Conservation (phyloP, 305 asterid species). For the Fraxinus greggii region DNA sequence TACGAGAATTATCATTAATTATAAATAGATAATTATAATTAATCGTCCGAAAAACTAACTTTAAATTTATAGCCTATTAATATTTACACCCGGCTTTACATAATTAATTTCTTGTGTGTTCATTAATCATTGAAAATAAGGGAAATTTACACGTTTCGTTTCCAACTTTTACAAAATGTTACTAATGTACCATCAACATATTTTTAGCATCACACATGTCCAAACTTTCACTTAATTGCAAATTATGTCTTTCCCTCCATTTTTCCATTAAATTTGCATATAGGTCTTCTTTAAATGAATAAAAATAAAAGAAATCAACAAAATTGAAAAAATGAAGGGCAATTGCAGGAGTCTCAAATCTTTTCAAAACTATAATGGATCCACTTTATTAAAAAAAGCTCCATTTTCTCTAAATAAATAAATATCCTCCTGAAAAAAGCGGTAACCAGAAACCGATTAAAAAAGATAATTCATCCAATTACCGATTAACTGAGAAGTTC, state of each 20-base stretch:
- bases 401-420: neutral
- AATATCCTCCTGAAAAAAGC: neutral
- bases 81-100: neutral
- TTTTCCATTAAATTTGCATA: neutral
- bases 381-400: neutral
- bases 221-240: no score
- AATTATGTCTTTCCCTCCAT: neutral
- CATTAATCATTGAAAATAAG: neutral
- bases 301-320: no score
- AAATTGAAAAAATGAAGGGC: neutral
- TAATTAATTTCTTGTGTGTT: neutral
- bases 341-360: no score
- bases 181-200: neutral
- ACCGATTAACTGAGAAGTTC: neutral
- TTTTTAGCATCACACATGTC: neutral
- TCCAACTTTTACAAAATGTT: neutral
- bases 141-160: neutral
- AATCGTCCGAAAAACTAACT: no score
- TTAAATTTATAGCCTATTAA: no score
- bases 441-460: neutral
- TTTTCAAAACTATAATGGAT: no score
- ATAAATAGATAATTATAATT: no score
- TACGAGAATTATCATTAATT: neutral
- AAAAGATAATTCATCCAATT: neutral
- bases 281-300: neutral